A percentile compares a stretch with the other conserved stretches of the same genome.
Conservation (phyloP, 2,329 filamentous ascomycete genomes). For the Talaromyces marneffei region DNA sequence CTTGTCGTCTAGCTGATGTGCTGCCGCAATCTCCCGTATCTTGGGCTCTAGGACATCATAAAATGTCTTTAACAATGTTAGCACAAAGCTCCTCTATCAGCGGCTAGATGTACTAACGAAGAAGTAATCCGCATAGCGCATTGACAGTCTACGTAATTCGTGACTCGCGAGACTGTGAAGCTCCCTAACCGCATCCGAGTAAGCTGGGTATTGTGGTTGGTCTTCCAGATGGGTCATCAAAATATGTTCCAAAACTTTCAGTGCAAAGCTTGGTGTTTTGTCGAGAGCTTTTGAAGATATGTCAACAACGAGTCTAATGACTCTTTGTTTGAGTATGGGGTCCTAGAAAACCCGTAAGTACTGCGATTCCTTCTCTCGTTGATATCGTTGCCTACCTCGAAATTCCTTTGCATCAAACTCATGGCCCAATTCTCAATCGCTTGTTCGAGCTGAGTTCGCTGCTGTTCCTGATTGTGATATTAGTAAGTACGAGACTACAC, state of each 20-base stretch:
- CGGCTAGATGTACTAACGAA: conserved; percentile 47
- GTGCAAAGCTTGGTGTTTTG: conserved; percentile 71
- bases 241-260: conserved; percentile 86
- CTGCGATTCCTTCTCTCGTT: neutral
- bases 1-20: conserved; percentile 70
- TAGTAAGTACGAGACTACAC: neutral
- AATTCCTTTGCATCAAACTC: conserved; percentile 36
- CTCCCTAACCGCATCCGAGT: conserved; percentile 84
- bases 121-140: conserved; percentile 86
- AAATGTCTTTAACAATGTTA: conserved; percentile 53
- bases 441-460: conserved; percentile 34
- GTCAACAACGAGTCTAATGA: conserved; percentile 75
- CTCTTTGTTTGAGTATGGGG: conserved; percentile 73
- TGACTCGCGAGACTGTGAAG: conserved; percentile 78
- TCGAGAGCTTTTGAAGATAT: conserved; percentile 77
- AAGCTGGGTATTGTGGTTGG: conserved; percentile 63
- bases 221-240: conserved; percentile 74
- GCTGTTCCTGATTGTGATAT: conserved; percentile 29
- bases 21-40: conserved; percentile 69
- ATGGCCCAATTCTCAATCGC: conserved; percentile 38
- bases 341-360: conserved; percentile 48
- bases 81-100: neutral
- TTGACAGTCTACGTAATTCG: conserved; percentile 81
- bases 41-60: conserved; percentile 82
- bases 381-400: conserved; percentile 27